Conservation (phyloP, 768 basidiomycete genomes). For the Chalciporus pseudorubinellus region DNA sequence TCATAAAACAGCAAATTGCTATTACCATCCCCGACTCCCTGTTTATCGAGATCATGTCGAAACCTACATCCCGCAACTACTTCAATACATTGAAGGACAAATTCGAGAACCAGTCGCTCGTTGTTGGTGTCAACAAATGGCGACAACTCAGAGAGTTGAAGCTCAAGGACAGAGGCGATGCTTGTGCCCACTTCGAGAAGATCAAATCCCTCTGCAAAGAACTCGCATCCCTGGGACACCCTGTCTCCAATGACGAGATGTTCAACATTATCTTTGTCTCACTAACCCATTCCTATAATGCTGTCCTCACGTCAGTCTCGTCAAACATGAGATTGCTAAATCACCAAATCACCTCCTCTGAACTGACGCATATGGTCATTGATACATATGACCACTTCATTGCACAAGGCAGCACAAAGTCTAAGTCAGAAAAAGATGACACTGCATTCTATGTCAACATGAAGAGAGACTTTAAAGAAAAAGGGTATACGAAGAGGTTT, state of each 20-base stretch:
- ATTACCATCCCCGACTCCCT: background rate
- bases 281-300: background rate
- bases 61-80: constrained; percentile 18
- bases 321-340: background rate
- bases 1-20: constrained; percentile 18
- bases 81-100: background rate
- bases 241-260: background rate
- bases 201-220: constrained; percentile 30
- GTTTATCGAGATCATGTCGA: background rate
- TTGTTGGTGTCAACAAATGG: background rate
- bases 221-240: constrained; percentile 33
- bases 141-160: constrained; percentile 1
- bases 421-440: background rate
- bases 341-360: background rate
- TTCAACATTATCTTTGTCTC: constrained; percentile 8
- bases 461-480: background rate
- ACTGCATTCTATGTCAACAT: background rate
- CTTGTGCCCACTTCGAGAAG: constrained; percentile 29
- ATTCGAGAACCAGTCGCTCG: background rate
- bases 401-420: background rate
- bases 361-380: background rate
- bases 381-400: background rate
- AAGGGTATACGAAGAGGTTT: background rate
- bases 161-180: constrained; percentile 13
- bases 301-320: background rate